Evolutionary conservation across 31 red algal genomes (phyloP).

Genomic region (Odonthalia washingtoniensis): DNA sequence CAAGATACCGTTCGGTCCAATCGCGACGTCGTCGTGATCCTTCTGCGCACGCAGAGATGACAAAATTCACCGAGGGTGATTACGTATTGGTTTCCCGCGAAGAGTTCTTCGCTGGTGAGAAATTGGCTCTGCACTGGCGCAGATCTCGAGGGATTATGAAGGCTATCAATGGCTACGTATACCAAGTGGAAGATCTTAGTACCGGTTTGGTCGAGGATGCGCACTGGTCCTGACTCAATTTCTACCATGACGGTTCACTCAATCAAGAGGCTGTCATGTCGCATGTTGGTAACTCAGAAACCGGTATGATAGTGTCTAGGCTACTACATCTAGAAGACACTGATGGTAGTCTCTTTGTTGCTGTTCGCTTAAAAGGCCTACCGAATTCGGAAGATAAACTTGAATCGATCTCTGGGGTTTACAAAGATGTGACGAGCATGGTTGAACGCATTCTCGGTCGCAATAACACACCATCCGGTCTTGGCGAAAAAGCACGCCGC

Average conservation of each 20-base stretch:
- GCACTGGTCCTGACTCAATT: background rate
- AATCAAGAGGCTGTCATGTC: background rate
- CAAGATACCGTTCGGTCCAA: background rate
- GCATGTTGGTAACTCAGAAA: background rate
- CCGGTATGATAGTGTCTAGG: background rate
- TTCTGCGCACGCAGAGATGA: background rate
- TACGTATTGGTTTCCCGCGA: background rate
- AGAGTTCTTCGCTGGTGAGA: background rate
- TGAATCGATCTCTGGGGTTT: background rate
- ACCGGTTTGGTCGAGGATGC: background rate
- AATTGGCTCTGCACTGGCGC: background rate
- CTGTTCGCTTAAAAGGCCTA: background rate
- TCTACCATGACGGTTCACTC: background rate
- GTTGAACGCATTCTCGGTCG: background rate
- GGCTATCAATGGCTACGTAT: constrained; percentile 12
- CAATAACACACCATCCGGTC: constrained; percentile 9
- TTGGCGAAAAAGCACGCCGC: background rate
- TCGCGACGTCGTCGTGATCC: background rate
- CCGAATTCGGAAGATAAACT: constrained; percentile 25
- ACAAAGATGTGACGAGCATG: background rate
- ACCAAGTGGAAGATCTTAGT: constrained; percentile 10
- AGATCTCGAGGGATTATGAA: background rate
- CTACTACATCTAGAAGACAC: background rate
- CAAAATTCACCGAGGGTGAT: constrained; percentile 7
- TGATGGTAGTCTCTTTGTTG: background rate